Conservation (phyloP, 352 stramenopile species). For the Phytophthora tubulina region DNA sequence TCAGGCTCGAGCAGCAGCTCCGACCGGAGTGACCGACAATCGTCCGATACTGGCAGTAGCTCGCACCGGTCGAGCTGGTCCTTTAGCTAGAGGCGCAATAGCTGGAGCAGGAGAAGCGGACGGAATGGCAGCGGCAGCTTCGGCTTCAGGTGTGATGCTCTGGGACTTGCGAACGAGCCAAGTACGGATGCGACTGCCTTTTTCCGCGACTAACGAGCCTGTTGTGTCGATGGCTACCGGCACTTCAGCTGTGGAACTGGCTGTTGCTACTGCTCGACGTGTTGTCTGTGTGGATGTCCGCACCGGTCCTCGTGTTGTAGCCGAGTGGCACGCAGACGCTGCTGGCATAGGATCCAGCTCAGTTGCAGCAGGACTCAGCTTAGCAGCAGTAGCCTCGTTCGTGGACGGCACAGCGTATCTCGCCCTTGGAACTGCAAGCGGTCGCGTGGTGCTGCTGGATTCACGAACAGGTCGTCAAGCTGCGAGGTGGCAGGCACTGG, state of each 20-base stretch:
- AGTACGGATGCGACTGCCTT: slow-evolving; percentile 61
- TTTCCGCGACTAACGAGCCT: slow-evolving; percentile 49
- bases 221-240: slow-evolving; percentile 50
- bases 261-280: slow-evolving; percentile 56
- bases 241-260: slow-evolving; percentile 50
- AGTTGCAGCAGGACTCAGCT: slow-evolving; percentile 23
- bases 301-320: slow-evolving; percentile 53
- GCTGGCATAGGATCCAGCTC: slow-evolving; percentile 32
- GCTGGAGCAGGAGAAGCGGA: slow-evolving; percentile 31
- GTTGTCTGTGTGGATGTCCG: slow-evolving; percentile 64
- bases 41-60: slow-evolving; percentile 40
- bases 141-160: slow-evolving; percentile 58
- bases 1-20: slow-evolving; percentile 34
- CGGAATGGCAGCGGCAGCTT: slow-evolving; percentile 52
- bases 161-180: slow-evolving; percentile 82
- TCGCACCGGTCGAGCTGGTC: slow-evolving; percentile 25
- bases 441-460: slow-evolving; percentile 62
- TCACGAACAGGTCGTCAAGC: slow-evolving; percentile 60
- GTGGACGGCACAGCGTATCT: slow-evolving; percentile 45
- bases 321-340: slow-evolving; percentile 74
- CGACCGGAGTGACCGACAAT: slow-evolving; percentile 19
- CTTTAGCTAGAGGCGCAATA: not conserved
- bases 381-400: slow-evolving; percentile 53
- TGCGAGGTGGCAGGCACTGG: slow-evolving; percentile 66
- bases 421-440: slow-evolving; percentile 50